Base-by-base conservation (phyloP, 805 yeast species). In the Blastobotrys muscicola region DNA sequence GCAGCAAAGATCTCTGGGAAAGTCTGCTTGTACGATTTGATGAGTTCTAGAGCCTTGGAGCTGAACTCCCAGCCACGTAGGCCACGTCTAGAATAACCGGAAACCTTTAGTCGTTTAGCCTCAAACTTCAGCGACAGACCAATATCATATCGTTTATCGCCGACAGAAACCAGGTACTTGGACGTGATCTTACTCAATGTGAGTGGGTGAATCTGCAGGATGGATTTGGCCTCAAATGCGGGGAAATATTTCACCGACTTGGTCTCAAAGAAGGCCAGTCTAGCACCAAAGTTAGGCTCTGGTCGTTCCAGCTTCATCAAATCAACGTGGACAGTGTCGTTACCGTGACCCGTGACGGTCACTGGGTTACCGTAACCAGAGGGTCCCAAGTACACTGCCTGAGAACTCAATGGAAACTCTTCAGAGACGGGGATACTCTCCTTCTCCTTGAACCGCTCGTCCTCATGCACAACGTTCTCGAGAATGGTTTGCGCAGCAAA, bases 81-180 rank as follows among this genome's bases (percentile, higher is more conserved):
- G 35, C 64, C 68, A 55, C 80, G 78, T 46, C 79, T 74, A 1
- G 96, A 78, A 65, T 78, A 90, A 3, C 97, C 98, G 49, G 89
- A 70, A 2, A 85, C 97, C 62, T 90, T 90, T 55, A 76, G 74
- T 52, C 86, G 76, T 47, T 76, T 75, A 15, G 76, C 75, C 51
- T 89, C 95, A 62, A 80, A 83, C 64, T 89, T 89, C 60, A 92
- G 69, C 45, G 82, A 84, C 50, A 92, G 68, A 14, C 97, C 97
- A 54, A 92, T 68, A 57, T 89, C 82, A 8, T 71, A 55, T 50
- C 73, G 72, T 50, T 67, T 74, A 15, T 73, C 73, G 14, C 70
- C 70, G 47, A 74, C 77, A 29, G 69, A 72, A 47, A 89, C 69
- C 67, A 81, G 63, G 53, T 68, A 83, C 6, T 77, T 74, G 7